Conservation (phyloP, 768 basidiomycete genomes). For the Xanthoconium purpureum region DNA sequence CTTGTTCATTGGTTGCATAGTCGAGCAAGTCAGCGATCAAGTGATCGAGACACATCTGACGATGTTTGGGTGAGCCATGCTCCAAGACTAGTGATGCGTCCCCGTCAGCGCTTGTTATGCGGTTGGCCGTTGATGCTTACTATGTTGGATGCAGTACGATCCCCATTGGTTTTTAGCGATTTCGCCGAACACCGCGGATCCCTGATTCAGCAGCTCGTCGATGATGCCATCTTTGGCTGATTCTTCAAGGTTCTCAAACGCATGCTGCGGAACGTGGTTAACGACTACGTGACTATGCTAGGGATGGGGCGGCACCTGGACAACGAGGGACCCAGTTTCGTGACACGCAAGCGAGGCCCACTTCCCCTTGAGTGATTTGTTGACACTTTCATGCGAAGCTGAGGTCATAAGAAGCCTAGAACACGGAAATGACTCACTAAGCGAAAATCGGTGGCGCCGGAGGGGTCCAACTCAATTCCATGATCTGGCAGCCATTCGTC, state of each 20-base stretch:
- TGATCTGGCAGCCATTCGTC: constrained; percentile 52
- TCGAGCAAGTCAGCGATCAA: constrained; percentile 73
- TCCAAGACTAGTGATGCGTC: constrained; percentile 62
- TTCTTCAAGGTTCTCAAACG: constrained; percentile 82
- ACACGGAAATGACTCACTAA: constrained; percentile 49
- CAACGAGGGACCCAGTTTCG: constrained; percentile 85
- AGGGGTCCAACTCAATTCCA: constrained; percentile 86
- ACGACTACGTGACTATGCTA: neutral
- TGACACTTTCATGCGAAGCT: constrained; percentile 52
- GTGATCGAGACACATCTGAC: constrained; percentile 73
- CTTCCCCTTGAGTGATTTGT: constrained; percentile 82
- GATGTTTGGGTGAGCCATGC: constrained; percentile 76
- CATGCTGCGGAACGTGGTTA: constrained; percentile 48
- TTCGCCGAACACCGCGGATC: constrained; percentile 62
- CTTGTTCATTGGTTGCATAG: constrained; percentile 80
- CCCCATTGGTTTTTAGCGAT: constrained; percentile 89
- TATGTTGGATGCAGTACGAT: constrained; percentile 82
- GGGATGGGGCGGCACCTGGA: constrained; percentile 52
- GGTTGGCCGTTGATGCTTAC: constrained; percentile 41
- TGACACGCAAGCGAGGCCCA: constrained; percentile 90
- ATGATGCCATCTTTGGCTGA: constrained; percentile 83
- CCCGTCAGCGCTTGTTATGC: constrained; percentile 3
- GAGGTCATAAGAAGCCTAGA: neutral
- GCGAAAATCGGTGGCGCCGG: constrained; percentile 88
- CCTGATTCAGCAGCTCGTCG: constrained; percentile 77